These are phyloP conservation scores for Hibiscus syriacus DNA, from an alignment of 345 rosid genomes.

Conservation along the genomic window DNA sequence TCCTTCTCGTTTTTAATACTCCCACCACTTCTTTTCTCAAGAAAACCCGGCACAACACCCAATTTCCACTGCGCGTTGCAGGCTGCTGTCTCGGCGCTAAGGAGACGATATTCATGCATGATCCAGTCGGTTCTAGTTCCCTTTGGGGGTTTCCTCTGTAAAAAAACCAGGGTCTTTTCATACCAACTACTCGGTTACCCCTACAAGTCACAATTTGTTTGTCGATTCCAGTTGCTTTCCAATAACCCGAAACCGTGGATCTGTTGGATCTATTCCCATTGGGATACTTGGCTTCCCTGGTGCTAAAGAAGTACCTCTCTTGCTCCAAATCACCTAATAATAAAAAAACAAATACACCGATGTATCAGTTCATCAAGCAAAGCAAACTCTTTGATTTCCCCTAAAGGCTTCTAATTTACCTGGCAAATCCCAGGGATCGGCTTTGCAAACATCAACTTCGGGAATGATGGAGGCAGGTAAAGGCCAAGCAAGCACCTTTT, in stretches of 20 bases:
- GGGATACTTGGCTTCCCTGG: conserved; percentile 79
- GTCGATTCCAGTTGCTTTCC: conserved; percentile 97
- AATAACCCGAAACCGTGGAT: conserved; percentile 77
- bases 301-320: conserved; percentile 94
- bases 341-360: too few relatives aligned
- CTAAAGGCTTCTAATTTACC: conserved; percentile 29
- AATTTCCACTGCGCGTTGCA: conserved; percentile 35
- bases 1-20: conserved; percentile 33
- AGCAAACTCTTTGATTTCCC: not conserved
- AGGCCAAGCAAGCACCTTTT: conserved; percentile 54
- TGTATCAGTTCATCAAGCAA: too few relatives aligned
- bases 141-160: conserved; percentile 86
- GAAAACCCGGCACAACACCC: conserved; percentile 93
- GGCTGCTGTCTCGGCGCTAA: conserved; percentile 6
- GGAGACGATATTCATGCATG: conserved; percentile 93
- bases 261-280: conserved; percentile 87
- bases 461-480: conserved; percentile 86
- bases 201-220: conserved; percentile 51
- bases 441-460: conserved; percentile 80
- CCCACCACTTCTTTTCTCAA: conserved; percentile 48
- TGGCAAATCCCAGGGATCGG: conserved; percentile 96
- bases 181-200: conserved; percentile 57
- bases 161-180: conserved; percentile 92
- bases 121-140: conserved; percentile 89
- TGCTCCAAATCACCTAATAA: conserved; percentile 77